Base-by-base conservation (phyloP, 2,329 filamentous ascomycete genomes). In the Lecanicillium sp. region DNA sequence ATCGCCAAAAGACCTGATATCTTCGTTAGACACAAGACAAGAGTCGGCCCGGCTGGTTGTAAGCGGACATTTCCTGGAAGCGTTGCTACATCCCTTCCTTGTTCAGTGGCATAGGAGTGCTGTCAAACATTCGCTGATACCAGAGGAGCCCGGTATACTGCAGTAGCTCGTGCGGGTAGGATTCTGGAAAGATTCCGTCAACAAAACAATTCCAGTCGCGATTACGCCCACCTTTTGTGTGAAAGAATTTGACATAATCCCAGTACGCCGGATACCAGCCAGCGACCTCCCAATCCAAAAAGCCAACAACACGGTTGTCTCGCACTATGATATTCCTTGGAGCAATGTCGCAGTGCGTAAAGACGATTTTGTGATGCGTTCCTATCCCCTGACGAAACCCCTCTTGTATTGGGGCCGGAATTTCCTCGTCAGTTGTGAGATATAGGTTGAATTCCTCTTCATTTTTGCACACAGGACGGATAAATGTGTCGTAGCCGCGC, bases 271-370 rank as follows among this genome's bases (percentile, higher is more conserved):
- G 64, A 45, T 62, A 67, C 63, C 62, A 70, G 2, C 63, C 63
- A 12, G 61, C 53, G 13, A 53, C 50, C 45, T 68, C 65, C 64
- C 64, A 69, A 46, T 68, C 66, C 17, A 70, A 40, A 19, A 69
- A 57, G 9, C 56, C 65, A 35, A 56, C 53, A 11, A 67, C 49
- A 3, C 56, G 45, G 20, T 57, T 56, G 4, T 53, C 58, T 1
- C 43, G 45, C 7, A 57, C 49, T 6, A 70, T 46, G 29, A 70
- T 64, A 38, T 70, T 70, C 4, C 59, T 38, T 13, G 54, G 54
- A 25, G 51, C 61, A 15, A 75, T 51, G 48, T 75, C 70, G 2
- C 62, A 61, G 53, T 73, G 68, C 4, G 67, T 68, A 43, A 73
- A 66, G 1, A 64, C 55, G 15, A 57, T 46, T n/a, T 35, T 36